phyloP scores from a whole-genome alignment of 2,329 filamentous ascomycete species.

The Apiospora rasikravindrae region DNA sequence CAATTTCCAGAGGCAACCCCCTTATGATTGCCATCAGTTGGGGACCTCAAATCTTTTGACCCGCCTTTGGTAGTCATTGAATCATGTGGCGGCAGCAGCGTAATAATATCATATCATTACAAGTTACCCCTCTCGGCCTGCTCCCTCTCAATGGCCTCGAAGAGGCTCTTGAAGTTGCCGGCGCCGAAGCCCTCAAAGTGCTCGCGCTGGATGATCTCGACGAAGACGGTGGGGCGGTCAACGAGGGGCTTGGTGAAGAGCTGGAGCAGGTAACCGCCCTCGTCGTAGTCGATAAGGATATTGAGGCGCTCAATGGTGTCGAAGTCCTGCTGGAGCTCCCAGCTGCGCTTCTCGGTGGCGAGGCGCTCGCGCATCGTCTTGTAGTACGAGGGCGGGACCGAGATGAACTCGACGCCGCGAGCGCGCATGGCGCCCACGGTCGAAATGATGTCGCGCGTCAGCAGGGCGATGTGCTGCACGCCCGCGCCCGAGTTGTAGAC shows the following conservation, averaged over 20 bases:
- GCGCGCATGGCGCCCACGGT: constrained; percentile 79
- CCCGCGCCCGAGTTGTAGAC: constrained; percentile 89
- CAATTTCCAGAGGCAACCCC: background rate
- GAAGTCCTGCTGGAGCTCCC: constrained; percentile 79
- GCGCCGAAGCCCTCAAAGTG: constrained; percentile 92
- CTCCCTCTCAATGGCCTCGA: constrained; percentile 94
- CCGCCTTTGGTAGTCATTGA: background rate
- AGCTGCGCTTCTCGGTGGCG: constrained; percentile 63
- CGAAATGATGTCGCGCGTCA: constrained; percentile 78
- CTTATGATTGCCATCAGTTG: background rate
- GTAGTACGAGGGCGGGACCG: constrained; percentile 87
- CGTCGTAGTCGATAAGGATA: constrained; percentile 94
- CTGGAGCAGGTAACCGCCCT: constrained; percentile 81
- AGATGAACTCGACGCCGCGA: constrained; percentile 93
- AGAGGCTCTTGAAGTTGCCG: constrained; percentile 93
- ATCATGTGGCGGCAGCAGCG: background rate
- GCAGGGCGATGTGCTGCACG: constrained; percentile 91
- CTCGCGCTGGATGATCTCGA: constrained; percentile 94
- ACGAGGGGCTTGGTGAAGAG: constrained; percentile 87
- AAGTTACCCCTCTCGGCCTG: constrained; percentile 87
- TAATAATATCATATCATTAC: constrained; percentile 43
- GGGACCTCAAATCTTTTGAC: background rate
- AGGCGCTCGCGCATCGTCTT: constrained; percentile 75
- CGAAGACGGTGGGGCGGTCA: constrained; percentile 93
- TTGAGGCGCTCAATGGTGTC: constrained; percentile 77